phyloP scores from a whole-genome alignment of 352 stramenopile genomes.

The Pythium phragmitis region DNA sequence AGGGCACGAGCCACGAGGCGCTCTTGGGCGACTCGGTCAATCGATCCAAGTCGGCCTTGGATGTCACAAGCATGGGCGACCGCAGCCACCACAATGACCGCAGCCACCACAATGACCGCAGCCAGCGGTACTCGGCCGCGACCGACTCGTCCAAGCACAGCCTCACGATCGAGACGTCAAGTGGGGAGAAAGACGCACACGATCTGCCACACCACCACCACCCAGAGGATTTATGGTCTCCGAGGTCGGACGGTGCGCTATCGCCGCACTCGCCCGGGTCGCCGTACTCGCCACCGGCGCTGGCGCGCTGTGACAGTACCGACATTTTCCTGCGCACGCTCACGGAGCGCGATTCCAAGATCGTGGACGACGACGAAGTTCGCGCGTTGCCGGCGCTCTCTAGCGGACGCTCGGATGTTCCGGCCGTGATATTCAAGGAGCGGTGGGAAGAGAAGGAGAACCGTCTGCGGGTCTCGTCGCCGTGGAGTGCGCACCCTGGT shows the following conservation, averaged over 20 bases:
- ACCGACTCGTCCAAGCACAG: conserved; percentile 31
- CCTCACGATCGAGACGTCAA: conserved; percentile 51
- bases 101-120: conserved; percentile 27
- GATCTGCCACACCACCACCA: background rate
- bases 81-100: conserved; percentile 16
- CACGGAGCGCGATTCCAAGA: conserved; percentile 70
- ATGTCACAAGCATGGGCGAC: background rate
- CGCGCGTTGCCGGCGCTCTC: conserved; percentile 30
- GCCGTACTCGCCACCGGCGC: conserved; percentile 49
- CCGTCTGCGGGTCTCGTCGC: conserved; percentile 86
- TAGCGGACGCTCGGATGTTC: conserved; percentile 35
- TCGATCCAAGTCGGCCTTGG: background rate
- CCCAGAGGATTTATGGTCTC: conserved; percentile 43
- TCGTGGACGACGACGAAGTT: conserved; percentile 49
- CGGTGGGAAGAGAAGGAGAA: conserved; percentile 93
- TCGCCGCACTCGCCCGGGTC: conserved; percentile 62
- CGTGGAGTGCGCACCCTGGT: conserved; percentile 76
- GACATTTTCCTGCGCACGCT: conserved; percentile 70
- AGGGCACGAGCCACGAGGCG: conserved; percentile 36
- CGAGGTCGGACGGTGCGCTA: conserved; percentile 52
- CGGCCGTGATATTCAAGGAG: conserved; percentile 92
- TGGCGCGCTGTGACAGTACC: conserved; percentile 74
- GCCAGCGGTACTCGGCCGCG: conserved; percentile 16
- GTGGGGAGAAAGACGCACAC: conserved; percentile 13
- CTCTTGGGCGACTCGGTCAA: conserved; percentile 20